Conservation (phyloP, 73 alveolate genomes). For the Paramecium primaurelia region DNA sequence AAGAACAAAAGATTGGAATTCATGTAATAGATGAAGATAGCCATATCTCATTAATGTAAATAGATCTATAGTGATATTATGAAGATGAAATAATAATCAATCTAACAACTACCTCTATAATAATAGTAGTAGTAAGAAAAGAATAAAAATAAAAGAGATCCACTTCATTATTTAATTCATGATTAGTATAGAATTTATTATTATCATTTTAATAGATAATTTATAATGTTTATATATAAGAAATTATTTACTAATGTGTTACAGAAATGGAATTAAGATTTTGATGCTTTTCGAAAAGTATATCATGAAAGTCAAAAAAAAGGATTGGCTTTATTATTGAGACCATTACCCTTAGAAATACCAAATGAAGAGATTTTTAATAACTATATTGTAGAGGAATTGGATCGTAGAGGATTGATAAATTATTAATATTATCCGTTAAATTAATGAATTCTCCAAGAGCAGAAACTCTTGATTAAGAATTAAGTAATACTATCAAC, state of each 20-base stretch:
- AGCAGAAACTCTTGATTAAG: neutral
- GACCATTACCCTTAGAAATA: neutral
- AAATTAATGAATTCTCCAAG: constrained; percentile 16
- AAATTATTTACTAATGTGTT: neutral
- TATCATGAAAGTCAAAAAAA: neutral
- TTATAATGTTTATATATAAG: neutral
- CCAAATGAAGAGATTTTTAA: neutral
- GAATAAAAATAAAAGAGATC: neutral
- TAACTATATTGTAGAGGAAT: neutral
- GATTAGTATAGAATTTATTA: neutral
- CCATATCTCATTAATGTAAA: neutral
- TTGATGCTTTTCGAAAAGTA: neutral
- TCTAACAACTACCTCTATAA: neutral
- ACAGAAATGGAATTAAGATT: neutral
- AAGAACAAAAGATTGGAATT: neutral
- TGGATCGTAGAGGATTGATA: constrained; percentile 22
- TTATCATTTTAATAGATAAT: neutral
- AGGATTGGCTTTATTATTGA: neutral
- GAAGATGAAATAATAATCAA: neutral
- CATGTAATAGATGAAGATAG: neutral
- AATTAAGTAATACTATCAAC: neutral
- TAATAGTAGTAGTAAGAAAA: neutral
- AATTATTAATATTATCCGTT: constrained; percentile 20
- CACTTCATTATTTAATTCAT: neutral
- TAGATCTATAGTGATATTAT: neutral